Percentiles rank a stretch among this genome's conserved stretches.
phyloP scores from a whole-genome alignment of 441 rosid species.

The Gossypium schwendimanii region DNA sequence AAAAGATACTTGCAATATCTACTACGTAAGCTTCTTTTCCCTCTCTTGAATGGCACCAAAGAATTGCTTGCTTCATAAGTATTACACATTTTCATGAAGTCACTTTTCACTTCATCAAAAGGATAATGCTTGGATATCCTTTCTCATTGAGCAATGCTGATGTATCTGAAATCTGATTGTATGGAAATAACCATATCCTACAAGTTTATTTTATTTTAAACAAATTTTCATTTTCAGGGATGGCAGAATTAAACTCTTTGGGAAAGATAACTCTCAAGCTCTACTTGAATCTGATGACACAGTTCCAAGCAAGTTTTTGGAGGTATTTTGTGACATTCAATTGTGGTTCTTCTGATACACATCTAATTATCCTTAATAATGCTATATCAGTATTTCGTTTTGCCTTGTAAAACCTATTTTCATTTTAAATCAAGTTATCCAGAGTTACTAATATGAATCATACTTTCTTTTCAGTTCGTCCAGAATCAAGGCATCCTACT shows the following conservation, averaged over 20 bases:
- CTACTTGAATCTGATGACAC: conserved; percentile 58
- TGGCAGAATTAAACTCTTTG: conserved; percentile 79
- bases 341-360: neutral
- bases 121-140: neutral
- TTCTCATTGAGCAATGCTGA: neutral
- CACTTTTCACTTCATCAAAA: neutral
- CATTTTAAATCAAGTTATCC: neutral
- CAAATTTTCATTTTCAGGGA: conserved; percentile 34
- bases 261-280: conserved; percentile 64
- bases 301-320: conserved; percentile 60
- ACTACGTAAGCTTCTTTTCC: conserved; percentile 41
- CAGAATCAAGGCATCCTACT: conserved; percentile 66
- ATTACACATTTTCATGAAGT: neutral
- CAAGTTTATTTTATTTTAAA: neutral
- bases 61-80: neutral
- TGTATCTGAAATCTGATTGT: neutral
- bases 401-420: neutral
- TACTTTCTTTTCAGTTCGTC: conserved; percentile 44
- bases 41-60: neutral
- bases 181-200: neutral
- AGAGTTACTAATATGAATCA: conserved; percentile 7
- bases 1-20: conserved; percentile 67
- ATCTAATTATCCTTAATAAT: neutral
- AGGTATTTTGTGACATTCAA: conserved; percentile 39
- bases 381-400: neutral